These are phyloP conservation scores for Arthrinium puccinioides DNA, from an alignment of 2,329 filamentous ascomycete genomes.

Conservation along the genomic window DNA sequence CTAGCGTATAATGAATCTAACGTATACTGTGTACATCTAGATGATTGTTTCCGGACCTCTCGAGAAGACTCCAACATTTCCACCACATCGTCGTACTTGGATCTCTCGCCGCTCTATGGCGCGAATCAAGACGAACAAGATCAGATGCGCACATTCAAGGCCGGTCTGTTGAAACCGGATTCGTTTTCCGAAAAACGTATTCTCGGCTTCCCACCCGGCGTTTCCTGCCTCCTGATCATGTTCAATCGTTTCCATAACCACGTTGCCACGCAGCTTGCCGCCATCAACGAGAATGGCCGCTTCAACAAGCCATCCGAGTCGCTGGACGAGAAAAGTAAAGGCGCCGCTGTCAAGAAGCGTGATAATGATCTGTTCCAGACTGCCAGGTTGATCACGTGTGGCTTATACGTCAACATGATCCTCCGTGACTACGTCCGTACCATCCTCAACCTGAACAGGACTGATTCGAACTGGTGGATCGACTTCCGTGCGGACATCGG, in stretches of 20 bases:
- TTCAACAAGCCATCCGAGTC: constrained; percentile 58
- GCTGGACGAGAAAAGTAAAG: constrained; percentile 28
- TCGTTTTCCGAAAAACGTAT: constrained; percentile 64
- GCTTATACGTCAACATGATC: constrained; percentile 46
- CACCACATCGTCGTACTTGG: constrained; percentile 65
- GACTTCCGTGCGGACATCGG: constrained; percentile 18
- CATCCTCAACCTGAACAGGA: constrained; percentile 41
- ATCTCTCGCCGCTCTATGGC: constrained; percentile 65
- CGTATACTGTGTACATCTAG: no score
- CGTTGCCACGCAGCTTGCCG: constrained; percentile 67
- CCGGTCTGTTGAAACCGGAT: constrained; percentile 67
- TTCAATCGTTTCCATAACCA: constrained; percentile 85
- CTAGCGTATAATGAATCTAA: no score
- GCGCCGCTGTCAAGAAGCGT: constrained; percentile 26
- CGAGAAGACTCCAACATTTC: constrained; percentile 23
- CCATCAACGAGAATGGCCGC: constrained; percentile 78
- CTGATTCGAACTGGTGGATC: constrained; percentile 19
- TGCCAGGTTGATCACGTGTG: constrained; percentile 39
- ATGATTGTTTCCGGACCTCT: constrained; percentile 4
- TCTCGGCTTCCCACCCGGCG: constrained; percentile 63
- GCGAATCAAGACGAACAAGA: constrained; percentile 61
- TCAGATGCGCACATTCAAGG: constrained; percentile 59
- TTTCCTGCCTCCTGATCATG: constrained; percentile 67
- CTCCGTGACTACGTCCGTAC: constrained; percentile 31
- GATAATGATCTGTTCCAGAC: constrained; percentile 34